Conservation (phyloP, 352 stramenopile genomes). For the Phytophthora fragariae region DNA sequence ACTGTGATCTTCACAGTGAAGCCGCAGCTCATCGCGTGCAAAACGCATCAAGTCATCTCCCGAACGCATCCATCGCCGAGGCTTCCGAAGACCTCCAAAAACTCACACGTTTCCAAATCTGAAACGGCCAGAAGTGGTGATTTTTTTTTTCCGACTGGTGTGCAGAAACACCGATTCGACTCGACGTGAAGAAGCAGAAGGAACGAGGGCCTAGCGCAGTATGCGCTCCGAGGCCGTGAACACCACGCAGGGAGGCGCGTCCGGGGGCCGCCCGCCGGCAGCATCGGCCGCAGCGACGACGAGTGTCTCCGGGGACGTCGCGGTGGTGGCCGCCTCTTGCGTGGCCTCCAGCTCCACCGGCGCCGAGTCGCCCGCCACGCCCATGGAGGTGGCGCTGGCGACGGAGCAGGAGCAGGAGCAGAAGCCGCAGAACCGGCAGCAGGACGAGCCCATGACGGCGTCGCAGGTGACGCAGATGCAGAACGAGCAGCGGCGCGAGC, state of each 20-base stretch:
- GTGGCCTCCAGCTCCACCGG: constrained; percentile 22
- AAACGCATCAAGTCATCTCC: too few relatives aligned
- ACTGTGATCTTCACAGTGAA: too few relatives aligned
- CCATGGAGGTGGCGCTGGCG: constrained; percentile 39
- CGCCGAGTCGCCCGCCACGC: constrained; percentile 35
- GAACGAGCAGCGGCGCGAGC: constrained; percentile 45
- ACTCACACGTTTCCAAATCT: background rate
- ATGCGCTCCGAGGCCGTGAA: constrained; percentile 37
- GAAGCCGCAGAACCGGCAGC: constrained; percentile 8
- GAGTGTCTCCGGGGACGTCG: background rate
- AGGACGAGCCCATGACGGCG: constrained; percentile 28
- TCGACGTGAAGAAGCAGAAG: constrained; percentile 19
- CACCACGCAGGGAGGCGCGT: constrained; percentile 22
- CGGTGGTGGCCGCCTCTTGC: constrained; percentile 12
- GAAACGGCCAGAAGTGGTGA: constrained; percentile 17
- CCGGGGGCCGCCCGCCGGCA: background rate
- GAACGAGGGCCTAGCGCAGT: background rate
- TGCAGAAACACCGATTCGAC: constrained; percentile 33
- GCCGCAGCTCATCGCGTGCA: too few relatives aligned
- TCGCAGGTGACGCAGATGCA: constrained; percentile 35
- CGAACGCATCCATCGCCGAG: too few relatives aligned
- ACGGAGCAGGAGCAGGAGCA: constrained; percentile 14
- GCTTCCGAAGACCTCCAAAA: too few relatives aligned
- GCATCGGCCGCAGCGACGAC: background rate
- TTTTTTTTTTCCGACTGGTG: constrained; percentile 35